Base-by-base conservation (phyloP, 768 basidiomycete genomes). In the Tulasnella sp. region DNA sequence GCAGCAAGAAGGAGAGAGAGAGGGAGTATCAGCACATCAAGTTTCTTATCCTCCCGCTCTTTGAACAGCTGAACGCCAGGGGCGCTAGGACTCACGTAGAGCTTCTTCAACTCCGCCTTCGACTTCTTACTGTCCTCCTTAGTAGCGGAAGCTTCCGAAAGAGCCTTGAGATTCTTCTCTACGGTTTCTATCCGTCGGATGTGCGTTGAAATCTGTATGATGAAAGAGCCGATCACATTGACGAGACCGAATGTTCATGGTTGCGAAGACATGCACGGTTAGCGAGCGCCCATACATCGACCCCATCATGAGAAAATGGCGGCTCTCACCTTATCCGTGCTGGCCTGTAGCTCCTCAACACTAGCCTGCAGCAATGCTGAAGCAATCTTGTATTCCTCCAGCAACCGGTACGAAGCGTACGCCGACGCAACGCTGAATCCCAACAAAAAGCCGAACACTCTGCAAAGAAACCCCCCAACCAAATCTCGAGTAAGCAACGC, bases 401-500 rank as follows among this genome's bases (percentile, higher is more conserved):
- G 84, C 25, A 97, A 86, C 82, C 93, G 89, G 82, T 95, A 97
- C 36, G 94, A 91, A 54, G 94, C 93, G 80, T 90, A 88, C 0
- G 92, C 91, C 0, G 94, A 93, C 1, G 94, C 94, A 42, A 96
- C 83, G 6, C 95, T 95, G 85, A 97, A 96, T 1, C 94, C 96
- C 79, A 96, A 89, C 42, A 97, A 82, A 81, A 95, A 94, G 0
- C 93, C 93, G 54, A 94, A 87, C 74, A 94, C 89, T 70, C 93
- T 94, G 79, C 22, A 34, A 11, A 25, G 19, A 25, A n/a, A 72
- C 34, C 73, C 58, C 29, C 25, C 49, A 64, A 64, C 42, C 45
- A 22, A 22, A 8, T 49, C 45, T 22, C 45, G 15, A 37, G 19
- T 34, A 22, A 70, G n/a, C n/a, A 36, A n/a, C 38, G n/a, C 8